Percentiles rank a stretch among this genome's conserved stretches.
phyloP scores from a whole-genome alignment of 768 basidiomycete genomes.

The Mycena sanguinolenta region DNA sequence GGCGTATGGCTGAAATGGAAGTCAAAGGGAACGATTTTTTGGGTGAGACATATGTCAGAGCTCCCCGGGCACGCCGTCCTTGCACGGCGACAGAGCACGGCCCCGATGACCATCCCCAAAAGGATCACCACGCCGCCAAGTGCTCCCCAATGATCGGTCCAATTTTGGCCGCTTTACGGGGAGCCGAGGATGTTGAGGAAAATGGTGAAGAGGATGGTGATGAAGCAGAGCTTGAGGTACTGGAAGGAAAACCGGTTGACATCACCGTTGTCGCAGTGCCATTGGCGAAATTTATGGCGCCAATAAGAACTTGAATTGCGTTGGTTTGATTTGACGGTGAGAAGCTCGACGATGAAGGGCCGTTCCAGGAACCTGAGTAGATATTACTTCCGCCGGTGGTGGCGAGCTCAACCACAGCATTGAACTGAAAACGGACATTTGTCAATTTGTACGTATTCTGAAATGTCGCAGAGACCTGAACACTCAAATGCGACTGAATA shows the following conservation, averaged over 20 bases:
- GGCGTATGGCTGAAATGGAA: too few relatives aligned
- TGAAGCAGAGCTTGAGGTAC: too few relatives aligned
- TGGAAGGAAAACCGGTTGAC: not conserved
- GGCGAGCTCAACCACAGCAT: slow-evolving; percentile 30
- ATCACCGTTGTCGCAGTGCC: not conserved
- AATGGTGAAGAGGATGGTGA: not conserved
- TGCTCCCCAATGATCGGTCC: not conserved
- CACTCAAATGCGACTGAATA: not conserved
- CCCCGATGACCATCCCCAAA: not conserved
- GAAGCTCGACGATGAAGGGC: not conserved
- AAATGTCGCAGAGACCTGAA: not conserved
- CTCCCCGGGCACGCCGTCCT: too few relatives aligned
- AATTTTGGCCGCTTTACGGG: not conserved
- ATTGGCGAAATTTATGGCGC: not conserved
- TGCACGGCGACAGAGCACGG: too few relatives aligned
- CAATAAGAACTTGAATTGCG: not conserved
- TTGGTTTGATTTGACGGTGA: not conserved
- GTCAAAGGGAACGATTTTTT: too few relatives aligned
- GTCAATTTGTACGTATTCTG: too few relatives aligned
- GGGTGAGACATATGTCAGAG: too few relatives aligned
- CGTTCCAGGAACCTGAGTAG: slow-evolving; percentile 21
- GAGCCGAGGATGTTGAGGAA: not conserved
- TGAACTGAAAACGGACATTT: slow-evolving; percentile 10
- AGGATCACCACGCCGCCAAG: not conserved
- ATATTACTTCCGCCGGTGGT: slow-evolving; percentile 21